Conservation (phyloP, 176 grass and related monocot genomes). For the Poa annua region DNA sequence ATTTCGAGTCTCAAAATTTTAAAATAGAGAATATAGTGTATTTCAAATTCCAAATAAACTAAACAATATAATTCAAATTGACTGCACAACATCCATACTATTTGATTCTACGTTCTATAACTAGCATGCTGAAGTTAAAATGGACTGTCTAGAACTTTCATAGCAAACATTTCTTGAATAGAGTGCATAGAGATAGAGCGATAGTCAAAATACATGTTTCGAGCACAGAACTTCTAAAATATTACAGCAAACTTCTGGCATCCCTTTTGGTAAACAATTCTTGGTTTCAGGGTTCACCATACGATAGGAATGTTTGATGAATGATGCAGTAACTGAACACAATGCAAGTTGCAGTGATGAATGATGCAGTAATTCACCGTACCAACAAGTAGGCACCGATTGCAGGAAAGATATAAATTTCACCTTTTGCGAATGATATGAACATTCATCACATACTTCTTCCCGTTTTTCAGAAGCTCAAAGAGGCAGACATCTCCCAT, state of each 20-base stretch:
- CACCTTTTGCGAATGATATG: not conserved
- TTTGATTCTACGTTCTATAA: not conserved
- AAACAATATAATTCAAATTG: too few species aligned
- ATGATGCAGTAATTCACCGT: not conserved
- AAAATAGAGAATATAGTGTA: too few species aligned
- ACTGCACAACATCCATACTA: not conserved
- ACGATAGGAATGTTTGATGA: not conserved
- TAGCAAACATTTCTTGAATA: constrained; percentile 3
- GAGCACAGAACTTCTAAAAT: not conserved
- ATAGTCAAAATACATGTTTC: not conserved
- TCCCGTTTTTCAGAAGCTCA: not conserved
- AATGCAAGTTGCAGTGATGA: not conserved
- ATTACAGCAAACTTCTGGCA: not conserved
- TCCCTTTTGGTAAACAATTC: not conserved
- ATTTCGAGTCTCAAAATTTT: too few species aligned
- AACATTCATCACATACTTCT: not conserved
- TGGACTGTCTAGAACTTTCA: not conserved
- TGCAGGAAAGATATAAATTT: not conserved
- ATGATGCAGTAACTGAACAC: not conserved
- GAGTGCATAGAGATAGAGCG: not conserved
- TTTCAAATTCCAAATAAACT: too few species aligned
- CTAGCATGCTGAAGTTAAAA: not conserved
- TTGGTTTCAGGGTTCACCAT: not conserved
- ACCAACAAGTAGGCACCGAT: not conserved
- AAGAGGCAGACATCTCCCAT: constrained; percentile 32